These are phyloP conservation scores for Tephrocybe sp. DNA, from an alignment of 768 basidiomycete genomes.

Conservation along the genomic window DNA sequence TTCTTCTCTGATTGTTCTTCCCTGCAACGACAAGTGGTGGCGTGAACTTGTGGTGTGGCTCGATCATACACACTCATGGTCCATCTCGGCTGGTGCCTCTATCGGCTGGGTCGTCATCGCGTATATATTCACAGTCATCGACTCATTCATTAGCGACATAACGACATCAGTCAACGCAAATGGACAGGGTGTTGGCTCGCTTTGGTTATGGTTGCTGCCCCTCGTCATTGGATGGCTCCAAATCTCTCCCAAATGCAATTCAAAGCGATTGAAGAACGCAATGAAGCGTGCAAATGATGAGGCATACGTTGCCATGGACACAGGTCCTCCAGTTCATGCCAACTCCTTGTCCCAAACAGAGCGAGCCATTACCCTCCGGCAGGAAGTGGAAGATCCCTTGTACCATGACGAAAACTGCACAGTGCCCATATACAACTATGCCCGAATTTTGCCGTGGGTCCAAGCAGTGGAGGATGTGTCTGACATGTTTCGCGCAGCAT, in stretches of 20 bases:
- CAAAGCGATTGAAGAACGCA: background rate
- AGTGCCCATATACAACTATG: slow-evolving; percentile 30
- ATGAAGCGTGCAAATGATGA: slow-evolving; percentile 25
- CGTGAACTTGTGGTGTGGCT: slow-evolving; percentile 27
- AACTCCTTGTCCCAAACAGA: slow-evolving; percentile 15
- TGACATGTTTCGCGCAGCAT: slow-evolving; percentile 22
- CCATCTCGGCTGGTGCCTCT: slow-evolving; percentile 34
- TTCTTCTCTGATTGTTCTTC: slow-evolving; percentile 40
- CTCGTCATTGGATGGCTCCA: slow-evolving; percentile 42
- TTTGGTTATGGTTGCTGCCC: slow-evolving; percentile 45
- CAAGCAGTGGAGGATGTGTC: slow-evolving; percentile 23
- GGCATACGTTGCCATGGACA: slow-evolving; percentile 24
- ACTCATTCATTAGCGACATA: slow-evolving; percentile 27
- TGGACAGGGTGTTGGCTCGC: slow-evolving; percentile 39
- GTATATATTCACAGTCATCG: slow-evolving; percentile 36
- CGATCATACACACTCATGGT: slow-evolving; percentile 36
- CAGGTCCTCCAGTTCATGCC: background rate
- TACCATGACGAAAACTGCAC: slow-evolving; percentile 22
- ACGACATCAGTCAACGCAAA: slow-evolving; percentile 26
- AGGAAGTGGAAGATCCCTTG: slow-evolving; percentile 9
- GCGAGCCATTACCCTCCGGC: slow-evolving; percentile 19
- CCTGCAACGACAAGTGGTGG: slow-evolving; percentile 44
- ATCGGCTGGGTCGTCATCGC: slow-evolving; percentile 45
- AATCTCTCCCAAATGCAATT: background rate
- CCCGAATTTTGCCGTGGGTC: slow-evolving; percentile 28